Base-by-base conservation (phyloP, 768 basidiomycete genomes). In the Leccinum variicolor region DNA sequence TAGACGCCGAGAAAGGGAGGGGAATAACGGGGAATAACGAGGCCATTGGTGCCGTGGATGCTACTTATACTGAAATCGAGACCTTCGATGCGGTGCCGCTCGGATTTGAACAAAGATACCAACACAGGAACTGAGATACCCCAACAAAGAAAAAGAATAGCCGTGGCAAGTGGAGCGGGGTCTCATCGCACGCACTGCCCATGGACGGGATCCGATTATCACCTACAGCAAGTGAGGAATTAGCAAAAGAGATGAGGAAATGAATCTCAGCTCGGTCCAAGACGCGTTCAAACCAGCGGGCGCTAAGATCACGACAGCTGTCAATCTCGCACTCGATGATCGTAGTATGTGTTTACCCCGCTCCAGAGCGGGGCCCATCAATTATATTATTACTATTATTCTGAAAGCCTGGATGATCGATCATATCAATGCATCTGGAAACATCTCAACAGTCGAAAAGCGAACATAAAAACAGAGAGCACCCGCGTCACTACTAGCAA, bases 401-500 rank as follows among this genome's bases (percentile, higher is more conserved):
- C 3, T 39, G 39, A 39, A 39, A 39, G 17, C 39, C 39, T 6
- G 9, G 2, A 43, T 13, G 41, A 43, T 43, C 39, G 41, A 43
- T 43, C 41, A 43, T 43, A n/a, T 41, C 39, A 10, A 39, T 17
- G n/a, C 39, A 39, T n/a, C 17, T 15, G 4, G 39, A 17, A 39
- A 41, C 36, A 11, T 41, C 8, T 41, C 39, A n/a, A 41, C n/a
- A 41, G 11, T 11, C 41, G 41, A 43, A 23, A 13, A 46, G 23
- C 14, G 29, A 11, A 49, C 6, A 28, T 19, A 49, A 8, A 10
- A 43, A 43, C 10, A 41, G 39, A 4, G 39, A 4, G 19, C n/a
- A 11, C 15, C 10, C 50, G 10, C 26, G 19, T 50, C 52, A 56
- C 50, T 52, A 50, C 43, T 52, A 48, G 25, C 57, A 72, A 23